phyloP scores from a whole-genome alignment of 1,139 yeast species.

The Blastobotrys arbuscula region DNA sequence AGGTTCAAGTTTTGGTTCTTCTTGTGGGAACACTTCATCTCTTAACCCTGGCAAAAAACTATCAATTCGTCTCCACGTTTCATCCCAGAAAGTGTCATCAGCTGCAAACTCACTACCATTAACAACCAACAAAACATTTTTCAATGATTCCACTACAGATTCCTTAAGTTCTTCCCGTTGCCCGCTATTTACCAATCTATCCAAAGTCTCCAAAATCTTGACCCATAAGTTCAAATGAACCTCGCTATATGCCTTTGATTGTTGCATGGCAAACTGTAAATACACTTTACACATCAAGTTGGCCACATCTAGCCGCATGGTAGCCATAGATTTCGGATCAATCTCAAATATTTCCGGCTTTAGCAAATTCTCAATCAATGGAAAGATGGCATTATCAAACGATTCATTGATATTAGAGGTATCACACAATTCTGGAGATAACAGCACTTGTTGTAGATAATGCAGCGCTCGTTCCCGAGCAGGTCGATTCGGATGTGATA shows the following conservation, averaged over 20 bases:
- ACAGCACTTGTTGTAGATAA: slow-evolving; percentile 46
- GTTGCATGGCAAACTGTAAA: slow-evolving; percentile 46
- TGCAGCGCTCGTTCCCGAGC: slow-evolving; percentile 55
- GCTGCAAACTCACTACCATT: slow-evolving; percentile 36
- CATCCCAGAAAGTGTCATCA: slow-evolving; percentile 39
- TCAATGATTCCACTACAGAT: slow-evolving; percentile 56
- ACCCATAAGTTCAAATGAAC: slow-evolving; percentile 38
- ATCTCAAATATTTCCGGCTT: slow-evolving; percentile 63
- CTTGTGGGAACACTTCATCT: slow-evolving; percentile 27
- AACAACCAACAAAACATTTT: slow-evolving; percentile 49
- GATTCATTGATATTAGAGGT: slow-evolving; percentile 34
- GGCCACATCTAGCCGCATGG: slow-evolving; percentile 62
- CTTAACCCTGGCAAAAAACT: slow-evolving; percentile 43
- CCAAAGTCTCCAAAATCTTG: slow-evolving; percentile 44
- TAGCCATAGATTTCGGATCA: slow-evolving; percentile 57
- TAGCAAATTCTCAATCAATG: slow-evolving; percentile 60
- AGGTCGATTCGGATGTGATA: slow-evolving; percentile 81
- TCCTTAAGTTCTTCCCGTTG: slow-evolving; percentile 44
- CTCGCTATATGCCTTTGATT: slow-evolving; percentile 31
- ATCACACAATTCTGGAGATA: slow-evolving; percentile 38
- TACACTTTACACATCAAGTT: slow-evolving; percentile 66
- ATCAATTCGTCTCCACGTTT: slow-evolving; percentile 43
- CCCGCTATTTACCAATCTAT: slow-evolving; percentile 40
- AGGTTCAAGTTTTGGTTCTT: neutral
- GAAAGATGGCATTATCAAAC: slow-evolving; percentile 69